Base-by-base conservation (phyloP, 2,329 filamentous ascomycete species). In the Drechslerella coelobrocha region DNA sequence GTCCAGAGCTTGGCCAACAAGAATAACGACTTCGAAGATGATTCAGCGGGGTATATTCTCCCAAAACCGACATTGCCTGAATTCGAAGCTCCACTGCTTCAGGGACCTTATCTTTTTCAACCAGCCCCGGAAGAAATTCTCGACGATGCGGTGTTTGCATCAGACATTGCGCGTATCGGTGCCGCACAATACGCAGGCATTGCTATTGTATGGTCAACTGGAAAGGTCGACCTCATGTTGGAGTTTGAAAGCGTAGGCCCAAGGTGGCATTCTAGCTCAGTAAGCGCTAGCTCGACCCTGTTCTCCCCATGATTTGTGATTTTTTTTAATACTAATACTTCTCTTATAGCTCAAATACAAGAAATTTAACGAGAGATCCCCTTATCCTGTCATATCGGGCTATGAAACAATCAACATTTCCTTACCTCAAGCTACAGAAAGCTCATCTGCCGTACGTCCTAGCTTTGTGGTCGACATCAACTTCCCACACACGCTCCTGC, bases 61-160 rank as follows among this genome's bases (percentile, higher is more conserved):
- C 50, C 54, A 10, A 65, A 57, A 43, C 68, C 68, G 1, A 41
- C 31, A 4, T 10, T 65, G 24, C 55, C 68, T 1, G 68, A 72
- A 8, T 55, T 65, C 24, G 57, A 60, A 34, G n/a, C 26, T 12
- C 75, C 75, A 39, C 34, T 72, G 3, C 65, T 76, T 14, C 75
- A 76, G 61, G 75, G 75, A 1, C 75, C 75, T 0, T 76, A 76
- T 57, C 62, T 76, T 14, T 71, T 76, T 7, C 72, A 76, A 43
- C 75, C 75, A 1, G 73, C 73, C 2, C 75, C 75, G n/a, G 54
- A 62, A n/a, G 75, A 76, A 37, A 71, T 72, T 12, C 43, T 69
- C n/a, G 69, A 61, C 19, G 73, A 74, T 19, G 65, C 57, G 6
- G 61, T 71, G 24, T 73, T 72, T 26, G 75, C 74, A 12, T 75